Evolutionary conservation across 1,284 basidiomycete species (phyloP), one percentile per base, ranked within the genome.

Genomic region (Apiotrichum akiyoshidainum): DNA sequence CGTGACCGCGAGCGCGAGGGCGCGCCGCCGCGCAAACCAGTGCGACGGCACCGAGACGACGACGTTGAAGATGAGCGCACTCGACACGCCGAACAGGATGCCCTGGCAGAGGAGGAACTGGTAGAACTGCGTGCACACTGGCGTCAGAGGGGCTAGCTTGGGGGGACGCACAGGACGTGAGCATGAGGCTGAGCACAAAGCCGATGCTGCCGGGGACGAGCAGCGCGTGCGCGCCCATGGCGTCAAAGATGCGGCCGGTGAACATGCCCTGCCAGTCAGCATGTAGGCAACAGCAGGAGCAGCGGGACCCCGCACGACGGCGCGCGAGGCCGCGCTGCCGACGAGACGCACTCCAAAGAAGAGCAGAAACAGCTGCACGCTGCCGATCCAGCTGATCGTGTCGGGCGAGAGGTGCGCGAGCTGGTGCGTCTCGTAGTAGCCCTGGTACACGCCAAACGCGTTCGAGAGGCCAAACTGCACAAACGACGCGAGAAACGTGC

Each of bases 321-420:
- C n/a, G n/a, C n/a, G n/a, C n/a, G n/a, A n/a, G n/a, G n/a, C n/a
- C n/a, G n/a, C n/a, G n/a, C n/a, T n/a, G n/a, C n/a, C n/a, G n/a
- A n/a, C n/a, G n/a, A 39, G 10, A 41, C 40, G 16, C 40, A 41
- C 40, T 21, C 61, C 81, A 0, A 59, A 55, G 71, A 69, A 80
- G 72, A 65, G 83, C 77, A 66, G 80, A 64, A 78, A 83, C 79
- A 63, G 82, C 72, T 88, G 86, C 45, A 87, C 76, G 0, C 86
- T 87, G 0, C 87, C 87, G 54, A 89, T 86, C 87, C 87, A 89
- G 16, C 86, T 82, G 42, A 74, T 72, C n/a, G 55, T 58, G 26
- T 68, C 68, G 1, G 37, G 16, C 58, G 41, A 40, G 66, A 49
- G 5, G 54, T 41, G 0, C 58, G 42, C 34, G 26, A 71, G 69